Evolutionary conservation across 2,329 filamentous ascomycete species (phyloP).

Genomic region (Colletotrichum tamarilloi): DNA sequence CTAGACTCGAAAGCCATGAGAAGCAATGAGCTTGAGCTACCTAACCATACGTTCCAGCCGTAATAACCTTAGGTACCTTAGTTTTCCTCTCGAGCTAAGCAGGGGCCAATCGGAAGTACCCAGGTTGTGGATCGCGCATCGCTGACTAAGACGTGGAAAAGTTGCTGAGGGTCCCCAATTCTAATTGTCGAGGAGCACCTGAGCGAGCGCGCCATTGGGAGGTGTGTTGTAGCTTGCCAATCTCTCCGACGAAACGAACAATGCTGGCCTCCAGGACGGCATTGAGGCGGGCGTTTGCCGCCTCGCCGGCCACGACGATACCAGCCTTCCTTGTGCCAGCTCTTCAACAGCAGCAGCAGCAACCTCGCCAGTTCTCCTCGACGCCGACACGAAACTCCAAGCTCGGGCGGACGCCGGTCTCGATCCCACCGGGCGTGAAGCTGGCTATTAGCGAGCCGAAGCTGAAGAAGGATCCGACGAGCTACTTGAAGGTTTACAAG

Average conservation of each 20-base stretch:
- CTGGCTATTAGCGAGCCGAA: conserved; percentile 75
- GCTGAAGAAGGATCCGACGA: conserved; percentile 64
- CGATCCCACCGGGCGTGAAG: conserved; percentile 85
- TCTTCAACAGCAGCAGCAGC: conserved; percentile 58
- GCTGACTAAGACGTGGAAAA: conserved; percentile 49
- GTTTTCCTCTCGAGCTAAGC: background rate
- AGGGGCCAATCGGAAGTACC: conserved; percentile 15
- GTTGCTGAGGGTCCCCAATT: conserved; percentile 33
- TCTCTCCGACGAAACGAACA: conserved; percentile 44
- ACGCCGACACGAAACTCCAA: conserved; percentile 78
- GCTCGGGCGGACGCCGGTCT: conserved; percentile 84
- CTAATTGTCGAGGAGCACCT: conserved; percentile 6
- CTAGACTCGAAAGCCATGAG: too few relatives aligned
- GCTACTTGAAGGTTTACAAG: conserved; percentile 70
- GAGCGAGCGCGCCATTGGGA: conserved; percentile 12
- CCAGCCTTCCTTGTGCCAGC: conserved; percentile 80
- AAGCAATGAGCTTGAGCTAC: background rate
- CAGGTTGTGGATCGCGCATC: background rate
- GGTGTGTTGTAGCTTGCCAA: conserved; percentile 38
- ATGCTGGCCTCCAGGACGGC: conserved; percentile 76
- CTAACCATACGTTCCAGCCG: background rate
- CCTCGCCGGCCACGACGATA: conserved; percentile 63
- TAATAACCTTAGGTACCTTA: background rate
- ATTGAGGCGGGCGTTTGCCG: conserved; percentile 66
- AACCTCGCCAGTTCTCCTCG: conserved; percentile 74